These are phyloP conservation scores for Spiraea crenata DNA, from an alignment of 331 rosid genomes.

Conservation along the genomic window DNA sequence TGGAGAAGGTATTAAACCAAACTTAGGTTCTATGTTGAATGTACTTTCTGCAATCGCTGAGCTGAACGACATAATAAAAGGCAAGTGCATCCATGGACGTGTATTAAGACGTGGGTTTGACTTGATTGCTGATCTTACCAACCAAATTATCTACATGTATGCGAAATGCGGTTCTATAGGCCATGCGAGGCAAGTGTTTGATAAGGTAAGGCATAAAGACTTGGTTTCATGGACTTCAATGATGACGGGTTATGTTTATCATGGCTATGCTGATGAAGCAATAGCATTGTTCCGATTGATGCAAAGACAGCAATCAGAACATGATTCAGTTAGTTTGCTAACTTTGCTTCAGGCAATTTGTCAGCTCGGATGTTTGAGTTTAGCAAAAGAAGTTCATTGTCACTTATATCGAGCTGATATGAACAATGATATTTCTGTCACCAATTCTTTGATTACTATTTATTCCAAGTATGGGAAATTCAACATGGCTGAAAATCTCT, in stretches of 20 bases:
- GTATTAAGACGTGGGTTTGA: constrained; percentile 28
- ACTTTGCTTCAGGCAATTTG: constrained; percentile 48
- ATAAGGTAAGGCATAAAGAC: constrained; percentile 31
- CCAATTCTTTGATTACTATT: constrained; percentile 43
- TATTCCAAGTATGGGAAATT: constrained; percentile 51
- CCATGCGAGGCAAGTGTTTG: constrained; percentile 34
- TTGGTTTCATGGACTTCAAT: constrained; percentile 55
- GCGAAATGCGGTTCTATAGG: constrained; percentile 32
- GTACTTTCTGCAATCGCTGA: constrained; percentile 44
- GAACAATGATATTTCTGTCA: constrained; percentile 33
- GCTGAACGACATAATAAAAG: constrained; percentile 29
- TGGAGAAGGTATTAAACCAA: constrained; percentile 24
- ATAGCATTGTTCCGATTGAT: constrained; percentile 40
- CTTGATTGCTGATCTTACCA: constrained; percentile 34
- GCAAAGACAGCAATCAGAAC: constrained; percentile 30
- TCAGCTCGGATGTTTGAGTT: constrained; percentile 39
- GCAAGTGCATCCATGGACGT: constrained; percentile 42
- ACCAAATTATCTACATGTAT: constrained; percentile 41
- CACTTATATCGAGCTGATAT: constrained; percentile 30
- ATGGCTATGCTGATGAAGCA: constrained; percentile 40
- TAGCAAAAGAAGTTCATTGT: constrained; percentile 46
- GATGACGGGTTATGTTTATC: constrained; percentile 40
- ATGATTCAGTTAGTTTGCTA: constrained; percentile 33
- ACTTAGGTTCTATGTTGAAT: constrained; percentile 40
- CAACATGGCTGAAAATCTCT: constrained; percentile 34